Evolutionary conservation across 306 rosid species (phyloP).

Genomic region (Cicer arietinum): DNA sequence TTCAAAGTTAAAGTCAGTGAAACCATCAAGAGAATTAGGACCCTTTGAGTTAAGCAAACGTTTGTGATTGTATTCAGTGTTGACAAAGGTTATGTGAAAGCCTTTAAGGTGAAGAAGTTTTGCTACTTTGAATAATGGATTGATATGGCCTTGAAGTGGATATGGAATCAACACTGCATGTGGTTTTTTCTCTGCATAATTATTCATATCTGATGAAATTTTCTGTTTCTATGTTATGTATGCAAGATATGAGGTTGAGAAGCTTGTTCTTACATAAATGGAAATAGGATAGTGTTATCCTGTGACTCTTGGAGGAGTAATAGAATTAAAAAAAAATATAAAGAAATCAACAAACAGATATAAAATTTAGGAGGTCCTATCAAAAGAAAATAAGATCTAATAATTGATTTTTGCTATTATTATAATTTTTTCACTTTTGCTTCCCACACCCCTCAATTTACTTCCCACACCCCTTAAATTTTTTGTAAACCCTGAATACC

Average conservation of each 20-base stretch:
- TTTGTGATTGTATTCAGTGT: constrained; percentile 25
- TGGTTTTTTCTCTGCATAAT: constrained; percentile 54
- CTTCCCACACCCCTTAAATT: too few species aligned
- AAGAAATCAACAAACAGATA: too few species aligned
- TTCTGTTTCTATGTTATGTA: not conserved
- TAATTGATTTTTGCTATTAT: too few species aligned
- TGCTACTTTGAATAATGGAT: constrained; percentile 21
- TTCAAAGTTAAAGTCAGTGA: not conserved
- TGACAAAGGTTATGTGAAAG: constrained; percentile 30
- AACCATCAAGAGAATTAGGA: not conserved
- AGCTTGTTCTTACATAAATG: not conserved
- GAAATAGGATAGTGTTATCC: not conserved
- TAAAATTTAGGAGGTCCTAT: too few species aligned
- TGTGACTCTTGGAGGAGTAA: too few species aligned
- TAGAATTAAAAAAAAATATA: not conserved
- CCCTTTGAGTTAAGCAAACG: constrained; percentile 12
- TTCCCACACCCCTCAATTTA: too few species aligned
- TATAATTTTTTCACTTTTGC: too few species aligned
- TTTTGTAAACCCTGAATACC: too few species aligned
- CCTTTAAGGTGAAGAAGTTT: constrained; percentile 23
- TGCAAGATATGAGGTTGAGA: not conserved
- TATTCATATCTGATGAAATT: constrained; percentile 38
- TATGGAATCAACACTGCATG: constrained; percentile 38
- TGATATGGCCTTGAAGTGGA: constrained; percentile 46
- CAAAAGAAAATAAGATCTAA: too few species aligned